These are phyloP conservation scores for Aspergillus incahuasiensis DNA, from an alignment of 495 filamentous ascomycete genomes.

Conservation along the genomic window DNA sequence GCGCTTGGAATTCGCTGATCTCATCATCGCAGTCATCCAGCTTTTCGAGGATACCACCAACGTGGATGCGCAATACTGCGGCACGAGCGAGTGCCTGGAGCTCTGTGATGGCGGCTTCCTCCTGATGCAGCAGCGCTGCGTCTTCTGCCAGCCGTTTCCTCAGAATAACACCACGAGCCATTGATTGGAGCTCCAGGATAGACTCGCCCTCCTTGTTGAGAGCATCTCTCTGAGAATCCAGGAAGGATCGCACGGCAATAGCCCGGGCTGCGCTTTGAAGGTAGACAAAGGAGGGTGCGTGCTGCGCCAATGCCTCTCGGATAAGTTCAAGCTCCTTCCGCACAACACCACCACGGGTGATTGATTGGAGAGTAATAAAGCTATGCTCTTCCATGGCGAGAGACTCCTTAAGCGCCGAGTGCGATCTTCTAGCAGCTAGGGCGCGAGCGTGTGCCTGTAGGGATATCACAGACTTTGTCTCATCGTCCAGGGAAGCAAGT, in stretches of 20 bases:
- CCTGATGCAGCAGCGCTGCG: constrained; percentile 53
- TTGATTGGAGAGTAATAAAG: constrained; percentile 38
- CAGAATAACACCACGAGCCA: constrained; percentile 39
- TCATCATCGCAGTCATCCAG: constrained; percentile 80
- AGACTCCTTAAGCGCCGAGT: constrained; percentile 24
- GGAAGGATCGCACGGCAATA: constrained; percentile 30
- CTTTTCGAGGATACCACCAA: constrained; percentile 64
- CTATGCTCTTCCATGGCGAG: constrained; percentile 26
- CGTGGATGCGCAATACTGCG: constrained; percentile 65
- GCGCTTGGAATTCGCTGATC: constrained; percentile 63
- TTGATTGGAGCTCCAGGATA: constrained; percentile 45
- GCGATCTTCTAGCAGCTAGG: constrained; percentile 28
- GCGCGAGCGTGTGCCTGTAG: constrained; percentile 46
- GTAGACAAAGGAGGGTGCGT: constrained; percentile 23
- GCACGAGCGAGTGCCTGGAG: constrained; percentile 73
- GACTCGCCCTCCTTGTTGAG: constrained; percentile 30
- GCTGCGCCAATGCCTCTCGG: constrained; percentile 23
- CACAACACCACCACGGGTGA: constrained; percentile 34
- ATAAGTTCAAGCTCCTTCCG: constrained; percentile 26
- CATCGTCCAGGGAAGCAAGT: constrained; percentile 26
- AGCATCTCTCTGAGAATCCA: constrained; percentile 28
- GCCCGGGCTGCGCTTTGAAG: constrained; percentile 36
- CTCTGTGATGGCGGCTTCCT: constrained; percentile 53
- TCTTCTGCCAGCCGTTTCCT: constrained; percentile 41
- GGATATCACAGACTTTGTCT: constrained; percentile 32